Evolutionary conservation across 495 filamentous ascomycete species (phyloP).

Genomic region (Pyrenopolyporus hunteri): DNA sequence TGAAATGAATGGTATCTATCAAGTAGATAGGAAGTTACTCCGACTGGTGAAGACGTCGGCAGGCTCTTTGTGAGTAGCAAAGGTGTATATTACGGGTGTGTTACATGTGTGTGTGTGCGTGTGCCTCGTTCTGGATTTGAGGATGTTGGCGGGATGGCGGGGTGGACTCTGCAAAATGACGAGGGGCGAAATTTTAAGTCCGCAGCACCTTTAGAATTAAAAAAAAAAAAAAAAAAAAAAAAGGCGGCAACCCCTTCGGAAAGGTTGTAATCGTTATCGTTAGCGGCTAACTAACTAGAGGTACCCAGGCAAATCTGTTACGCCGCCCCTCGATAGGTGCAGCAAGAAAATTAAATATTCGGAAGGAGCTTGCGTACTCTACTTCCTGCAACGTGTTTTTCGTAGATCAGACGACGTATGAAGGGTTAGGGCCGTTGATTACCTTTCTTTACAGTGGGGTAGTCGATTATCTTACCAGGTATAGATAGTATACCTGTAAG

Average conservation of each 20-base stretch:
- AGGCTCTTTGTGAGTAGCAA: neutral
- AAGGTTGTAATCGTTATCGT: slow-evolving; percentile 8
- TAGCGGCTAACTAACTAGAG: neutral
- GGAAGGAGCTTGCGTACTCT: neutral
- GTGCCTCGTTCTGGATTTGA: too few relatives aligned
- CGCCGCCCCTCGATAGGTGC: neutral
- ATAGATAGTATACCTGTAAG: too few relatives aligned
- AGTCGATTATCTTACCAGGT: neutral
- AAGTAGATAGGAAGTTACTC: neutral
- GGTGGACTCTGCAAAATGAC: slow-evolving; percentile 16
- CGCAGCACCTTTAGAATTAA: neutral
- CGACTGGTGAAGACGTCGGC: neutral
- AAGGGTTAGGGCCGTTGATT: slow-evolving; percentile 34
- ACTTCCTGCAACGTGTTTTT: neutral
- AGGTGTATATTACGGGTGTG: too few relatives aligned
- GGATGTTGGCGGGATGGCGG: slow-evolving; percentile 4
- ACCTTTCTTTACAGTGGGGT: slow-evolving; percentile 30
- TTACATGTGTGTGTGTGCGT: too few relatives aligned
- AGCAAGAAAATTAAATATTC: neutral
- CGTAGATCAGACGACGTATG: neutral
- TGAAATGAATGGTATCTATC: neutral
- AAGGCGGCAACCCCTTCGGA: too few relatives aligned
- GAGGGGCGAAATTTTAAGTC: slow-evolving; percentile 18
- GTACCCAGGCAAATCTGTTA: neutral
- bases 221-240: slow-evolving; percentile 1